Evolutionary conservation across 805 yeast genomes (phyloP).

Genomic region (Kluyveromyces siamensis): DNA sequence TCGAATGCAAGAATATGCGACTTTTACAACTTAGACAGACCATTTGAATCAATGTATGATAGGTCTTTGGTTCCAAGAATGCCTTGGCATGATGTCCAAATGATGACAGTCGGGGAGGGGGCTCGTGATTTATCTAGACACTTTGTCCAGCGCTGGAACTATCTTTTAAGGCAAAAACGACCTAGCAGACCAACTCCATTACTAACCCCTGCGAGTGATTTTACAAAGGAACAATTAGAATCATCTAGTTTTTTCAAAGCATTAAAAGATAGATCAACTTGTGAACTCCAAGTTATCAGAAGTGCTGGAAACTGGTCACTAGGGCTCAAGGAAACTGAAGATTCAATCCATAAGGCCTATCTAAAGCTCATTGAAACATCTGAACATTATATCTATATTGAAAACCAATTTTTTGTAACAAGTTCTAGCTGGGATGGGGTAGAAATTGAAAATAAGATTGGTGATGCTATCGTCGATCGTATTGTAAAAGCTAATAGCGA

Average conservation of each 20-base stretch:
- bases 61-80: conserved; percentile 74
- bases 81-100: conserved; percentile 99
- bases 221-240: conserved; percentile 60
- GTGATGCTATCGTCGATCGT: conserved; percentile 93
- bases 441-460: conserved; percentile 77
- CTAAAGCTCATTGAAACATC: conserved; percentile 83
- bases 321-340: conserved; percentile 77
- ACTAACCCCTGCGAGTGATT: conserved; percentile 85
- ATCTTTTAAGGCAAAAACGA: conserved; percentile 80
- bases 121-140: conserved; percentile 91
- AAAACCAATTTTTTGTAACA: conserved; percentile 90
- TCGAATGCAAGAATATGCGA: conserved; percentile 93
- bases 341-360: conserved; percentile 88
- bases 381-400: conserved; percentile 88
- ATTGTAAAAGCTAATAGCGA: conserved; percentile 80
- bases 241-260: conserved; percentile 35
- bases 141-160: conserved; percentile 97
- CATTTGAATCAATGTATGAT: conserved; percentile 88
- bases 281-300: conserved; percentile 84
- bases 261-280: conserved; percentile 60
- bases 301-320: conserved; percentile 92
- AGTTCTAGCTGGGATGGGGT: conserved; percentile 82
- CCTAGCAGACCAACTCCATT: conserved; percentile 93
- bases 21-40: conserved; percentile 69
- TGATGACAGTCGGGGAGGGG: conserved; percentile 88